Conservation (phyloP, 306 rosid species). For the Ormosia emarginata region DNA sequence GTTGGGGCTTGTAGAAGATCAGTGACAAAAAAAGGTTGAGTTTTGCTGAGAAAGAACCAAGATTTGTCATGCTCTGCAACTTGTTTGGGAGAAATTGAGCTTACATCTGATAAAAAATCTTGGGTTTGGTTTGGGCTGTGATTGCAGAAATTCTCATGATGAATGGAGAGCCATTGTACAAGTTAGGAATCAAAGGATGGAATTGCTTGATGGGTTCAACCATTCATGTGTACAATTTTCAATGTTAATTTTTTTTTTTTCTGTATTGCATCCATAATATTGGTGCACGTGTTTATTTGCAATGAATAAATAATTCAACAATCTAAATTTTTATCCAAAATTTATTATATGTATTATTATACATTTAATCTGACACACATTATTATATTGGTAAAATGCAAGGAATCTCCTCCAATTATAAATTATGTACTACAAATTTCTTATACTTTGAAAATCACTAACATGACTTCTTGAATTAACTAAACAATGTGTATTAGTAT, state of each 20-base stretch:
- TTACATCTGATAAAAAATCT: background rate
- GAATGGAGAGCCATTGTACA: background rate
- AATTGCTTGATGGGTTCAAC: background rate
- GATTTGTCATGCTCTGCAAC: no score
- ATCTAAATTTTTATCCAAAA: no score
- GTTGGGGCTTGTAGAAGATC: background rate
- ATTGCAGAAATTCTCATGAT: background rate
- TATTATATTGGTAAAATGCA: no score
- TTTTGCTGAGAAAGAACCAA: background rate
- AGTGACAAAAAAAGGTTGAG: background rate
- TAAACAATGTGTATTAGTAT: no score
- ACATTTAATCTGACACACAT: no score
- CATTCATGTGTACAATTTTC: background rate
- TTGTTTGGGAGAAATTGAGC: background rate
- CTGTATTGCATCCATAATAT: background rate
- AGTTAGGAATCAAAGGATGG: background rate
- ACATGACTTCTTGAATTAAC: no score
- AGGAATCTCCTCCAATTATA: no score
- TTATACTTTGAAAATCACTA: no score
- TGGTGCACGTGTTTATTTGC: background rate
- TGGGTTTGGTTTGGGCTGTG: background rate
- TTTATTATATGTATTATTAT: no score
- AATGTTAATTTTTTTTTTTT: background rate
- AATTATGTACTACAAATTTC: no score
- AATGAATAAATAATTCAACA: no score